A percentile compares a stretch with the other conserved stretches of the same genome.
Evolutionary conservation across 371 early-diverging fungal species (phyloP).

Genomic region (Enterocytospora artemiae): DNA sequence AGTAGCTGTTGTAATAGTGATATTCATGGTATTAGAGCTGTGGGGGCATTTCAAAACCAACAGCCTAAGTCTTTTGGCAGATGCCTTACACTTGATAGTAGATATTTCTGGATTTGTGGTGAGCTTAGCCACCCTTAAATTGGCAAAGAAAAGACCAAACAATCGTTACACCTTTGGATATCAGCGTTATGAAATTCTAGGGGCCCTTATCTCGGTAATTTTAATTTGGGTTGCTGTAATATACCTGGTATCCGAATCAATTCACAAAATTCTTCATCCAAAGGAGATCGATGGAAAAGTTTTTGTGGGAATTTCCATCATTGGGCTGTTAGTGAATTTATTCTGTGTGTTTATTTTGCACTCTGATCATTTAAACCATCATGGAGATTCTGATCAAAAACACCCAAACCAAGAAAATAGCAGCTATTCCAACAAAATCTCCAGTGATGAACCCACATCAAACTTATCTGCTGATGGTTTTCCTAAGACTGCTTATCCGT

Average conservation of each 20-base stretch:
- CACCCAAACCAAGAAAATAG: too few species aligned
- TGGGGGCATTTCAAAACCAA: constrained; percentile 51
- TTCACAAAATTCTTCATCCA: constrained; percentile 65
- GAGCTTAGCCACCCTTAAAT: constrained; percentile 40
- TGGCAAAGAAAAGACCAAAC: constrained; percentile 33
- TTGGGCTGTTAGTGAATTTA: constrained; percentile 69
- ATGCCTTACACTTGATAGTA: constrained; percentile 47
- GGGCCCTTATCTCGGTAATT: constrained; percentile 67
- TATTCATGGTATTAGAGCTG: constrained; percentile 51
- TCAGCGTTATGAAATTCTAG: constrained; percentile 71
- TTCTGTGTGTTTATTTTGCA: constrained; percentile 30
- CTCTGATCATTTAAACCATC: constrained; percentile 13
- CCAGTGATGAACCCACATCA: too few species aligned
- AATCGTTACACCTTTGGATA: constrained; percentile 63
- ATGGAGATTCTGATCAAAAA: constrained; percentile 26
- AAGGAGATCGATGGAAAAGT: constrained; percentile 63
- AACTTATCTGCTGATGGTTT: too few species aligned
- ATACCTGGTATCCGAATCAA: constrained; percentile 65
- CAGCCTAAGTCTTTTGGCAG: constrained; percentile 47
- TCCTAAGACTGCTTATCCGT: too few species aligned
- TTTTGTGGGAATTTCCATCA: constrained; percentile 70
- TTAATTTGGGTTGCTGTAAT: constrained; percentile 71
- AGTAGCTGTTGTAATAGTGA: constrained; percentile 27
- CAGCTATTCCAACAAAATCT: too few species aligned
- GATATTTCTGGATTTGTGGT: constrained; percentile 50